Evolutionary conservation across 1,284 basidiomycete genomes (phyloP).

Genomic region (Leucoagaricus sp.): DNA sequence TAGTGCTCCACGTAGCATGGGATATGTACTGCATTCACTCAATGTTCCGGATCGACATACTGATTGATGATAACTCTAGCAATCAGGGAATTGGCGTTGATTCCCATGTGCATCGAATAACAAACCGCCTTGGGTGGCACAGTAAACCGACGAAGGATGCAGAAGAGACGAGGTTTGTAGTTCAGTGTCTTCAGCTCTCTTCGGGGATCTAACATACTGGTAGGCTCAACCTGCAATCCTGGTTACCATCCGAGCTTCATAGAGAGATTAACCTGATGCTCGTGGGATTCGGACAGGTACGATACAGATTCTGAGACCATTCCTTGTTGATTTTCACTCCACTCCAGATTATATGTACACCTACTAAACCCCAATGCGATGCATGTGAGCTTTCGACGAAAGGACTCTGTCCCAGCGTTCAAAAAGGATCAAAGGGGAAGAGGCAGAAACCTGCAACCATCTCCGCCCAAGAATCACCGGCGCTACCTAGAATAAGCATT

Average conservation of each 20-base stretch:
- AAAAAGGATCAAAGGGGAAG: conserved; percentile 20
- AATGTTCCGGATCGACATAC: neutral
- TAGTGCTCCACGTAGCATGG: conserved; percentile 88
- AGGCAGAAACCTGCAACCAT: neutral
- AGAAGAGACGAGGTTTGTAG: conserved; percentile 77
- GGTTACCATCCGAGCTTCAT: conserved; percentile 83
- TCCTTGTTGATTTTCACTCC: neutral
- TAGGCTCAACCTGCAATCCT: conserved; percentile 86
- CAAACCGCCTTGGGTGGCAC: conserved; percentile 94
- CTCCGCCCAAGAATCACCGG: neutral
- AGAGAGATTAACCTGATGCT: conserved; percentile 85
- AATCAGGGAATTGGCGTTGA: conserved; percentile 96
- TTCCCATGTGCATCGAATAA: conserved; percentile 93
- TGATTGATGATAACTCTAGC: conserved; percentile 38
- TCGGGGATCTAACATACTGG: neutral
- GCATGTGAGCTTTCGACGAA: conserved; percentile 59
- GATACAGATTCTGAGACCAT: conserved; percentile 42
- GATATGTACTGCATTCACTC: conserved; percentile 55
- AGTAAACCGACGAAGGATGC: conserved; percentile 80
- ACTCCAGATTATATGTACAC: conserved; percentile 78
- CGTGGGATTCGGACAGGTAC: conserved; percentile 96
- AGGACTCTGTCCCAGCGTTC: conserved; percentile 65
- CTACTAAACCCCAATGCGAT: conserved; percentile 82
- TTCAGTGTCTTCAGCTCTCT: neutral
- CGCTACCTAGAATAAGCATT: no score